These are phyloP conservation scores for Podospora didyma DNA, from an alignment of 495 filamentous ascomycete genomes.

Conservation along the genomic window DNA sequence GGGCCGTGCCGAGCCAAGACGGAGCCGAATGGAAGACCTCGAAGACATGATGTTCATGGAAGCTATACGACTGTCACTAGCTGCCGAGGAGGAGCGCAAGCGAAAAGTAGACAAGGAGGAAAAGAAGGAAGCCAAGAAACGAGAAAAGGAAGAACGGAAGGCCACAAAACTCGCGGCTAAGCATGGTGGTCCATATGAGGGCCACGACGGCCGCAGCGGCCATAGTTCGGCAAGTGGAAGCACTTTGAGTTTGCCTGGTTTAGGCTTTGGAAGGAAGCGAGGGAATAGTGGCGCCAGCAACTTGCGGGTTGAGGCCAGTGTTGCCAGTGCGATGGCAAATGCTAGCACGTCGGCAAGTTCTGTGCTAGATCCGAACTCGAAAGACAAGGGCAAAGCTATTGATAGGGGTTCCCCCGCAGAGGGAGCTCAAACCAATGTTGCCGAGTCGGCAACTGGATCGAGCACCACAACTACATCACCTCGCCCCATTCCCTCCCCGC, in stretches of 20 bases:
- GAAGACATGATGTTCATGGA: conserved; percentile 99
- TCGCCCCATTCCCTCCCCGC: conserved; percentile 36
- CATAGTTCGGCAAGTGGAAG: conserved; percentile 49
- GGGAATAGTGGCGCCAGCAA: conserved; percentile 53
- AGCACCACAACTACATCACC: conserved; percentile 16
- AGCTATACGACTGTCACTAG: conserved; percentile 83
- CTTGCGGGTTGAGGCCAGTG: conserved; percentile 41
- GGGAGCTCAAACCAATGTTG: neutral
- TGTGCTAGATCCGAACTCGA: conserved; percentile 19
- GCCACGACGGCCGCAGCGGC: conserved; percentile 26
- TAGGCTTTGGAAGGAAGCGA: conserved; percentile 46
- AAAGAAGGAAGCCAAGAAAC: conserved; percentile 74
- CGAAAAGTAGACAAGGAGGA: conserved; percentile 75
- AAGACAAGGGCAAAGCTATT: conserved; percentile 78
- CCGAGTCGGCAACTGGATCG: conserved; percentile 17
- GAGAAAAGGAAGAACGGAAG: conserved; percentile 80
- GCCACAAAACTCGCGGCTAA: conserved; percentile 63
- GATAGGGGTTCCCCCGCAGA: conserved; percentile 47
- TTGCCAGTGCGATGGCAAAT: conserved; percentile 26
- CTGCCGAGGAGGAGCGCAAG: conserved; percentile 84
- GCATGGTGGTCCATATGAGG: conserved; percentile 45
- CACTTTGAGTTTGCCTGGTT: conserved; percentile 42
- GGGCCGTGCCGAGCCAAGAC: conserved; percentile 41
- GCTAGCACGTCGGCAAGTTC: conserved; percentile 15
- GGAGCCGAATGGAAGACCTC: conserved; percentile 75